Evolutionary conservation across 495 filamentous ascomycete species (phyloP), one percentile per base, ranked within the genome.

Genomic region (Penicillium cataractarum): DNA sequence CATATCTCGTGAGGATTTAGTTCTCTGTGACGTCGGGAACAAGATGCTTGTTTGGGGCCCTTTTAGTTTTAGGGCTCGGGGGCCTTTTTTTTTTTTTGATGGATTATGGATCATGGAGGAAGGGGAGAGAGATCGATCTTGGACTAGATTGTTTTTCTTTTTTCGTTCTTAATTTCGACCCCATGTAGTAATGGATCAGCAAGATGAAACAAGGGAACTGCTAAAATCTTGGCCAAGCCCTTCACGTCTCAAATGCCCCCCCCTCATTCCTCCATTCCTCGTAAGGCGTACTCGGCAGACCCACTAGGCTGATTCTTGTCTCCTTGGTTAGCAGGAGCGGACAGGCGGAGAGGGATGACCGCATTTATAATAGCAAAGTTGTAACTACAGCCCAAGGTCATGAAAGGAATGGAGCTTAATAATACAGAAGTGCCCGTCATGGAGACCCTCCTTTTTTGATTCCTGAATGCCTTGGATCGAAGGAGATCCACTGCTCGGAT

Each of bases 281-380:
- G n/a, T 51, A 52, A 64, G 65, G 65, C 65, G 52, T 15, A 63
- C 55, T 61, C 50, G 12, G 37, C 15, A 52, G 51, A 58, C 62
- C 65, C 65, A 68, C 65, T 56, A 65, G 65, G 62, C 62, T 59
- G 65, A 67, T 35, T 35, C 27, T 52, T 52, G 49, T 19, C 29
- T 52, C n/a, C 24, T 32, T n/a, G n/a, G n/a, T n/a, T n/a, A n/a
- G n/a, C n/a, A n/a, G n/a, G n/a, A n/a, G n/a, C n/a, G n/a, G n/a
- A n/a, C n/a, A n/a, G n/a, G n/a, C n/a, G n/a, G n/a, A n/a, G n/a
- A n/a, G n/a, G n/a, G n/a, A n/a, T n/a, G n/a, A n/a, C n/a, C n/a
- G n/a, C n/a, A n/a, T n/a, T n/a, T n/a, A n/a, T n/a, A n/a, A n/a
- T n/a, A n/a, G n/a, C n/a, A n/a, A n/a, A n/a, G n/a, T n/a, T n/a